Evolutionary conservation across 1,284 basidiomycete species (phyloP), one percentile per base, ranked within the genome.

Genomic region (Moesziomyces sp.): DNA sequence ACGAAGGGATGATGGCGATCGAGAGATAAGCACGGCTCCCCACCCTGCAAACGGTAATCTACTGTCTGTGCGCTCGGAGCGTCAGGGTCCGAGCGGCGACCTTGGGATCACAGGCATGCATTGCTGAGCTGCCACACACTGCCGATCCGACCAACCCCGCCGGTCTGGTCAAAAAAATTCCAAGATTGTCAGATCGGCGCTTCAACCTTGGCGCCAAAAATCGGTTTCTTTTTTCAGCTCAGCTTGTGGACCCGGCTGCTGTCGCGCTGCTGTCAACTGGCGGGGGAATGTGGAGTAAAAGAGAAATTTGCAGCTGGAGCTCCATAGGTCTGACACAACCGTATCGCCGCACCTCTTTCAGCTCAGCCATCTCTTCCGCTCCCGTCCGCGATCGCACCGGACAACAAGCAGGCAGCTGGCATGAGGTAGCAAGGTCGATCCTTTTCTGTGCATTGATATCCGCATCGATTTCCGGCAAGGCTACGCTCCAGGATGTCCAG

Each of bases 61-160:
- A 28, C 26, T 28, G n/a, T 14, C 38, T 42, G 7, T n/a, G 30
- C 30, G 6, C 0, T 58, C 56, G 56, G 56, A 58, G 14, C 48
- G 14, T 58, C 26, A 58, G 40, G 56, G 40, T 58, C 56, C 56
- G 56, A 58, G 35, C 48, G 56, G 56, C 43, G 38, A 57, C 46
- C 54, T 44, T 46, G 14, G 14, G 5, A 40, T 40, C 38, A 3
- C 4, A 40, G 3, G 14, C 38, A n/a, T 40, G 38, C 11, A 40
- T 18, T 35, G 11, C 16, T 35, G 13, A 35, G 35, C 13, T 35
- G 35, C 38, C 13, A 18, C 3, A 8, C 4, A 34, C 16, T 16
- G 38, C 18, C 38, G 38, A 40, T 40, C 38, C 38, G 38, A 14
- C 38, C 11, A n/a, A 18, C 18, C 30, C 38, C 38, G 38, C 38